Percentiles rank a stretch among this genome's conserved stretches.
These are phyloP conservation scores for Brettanomyces sp. DNA, from an alignment of 805 yeast species.

Conservation along the genomic window DNA sequence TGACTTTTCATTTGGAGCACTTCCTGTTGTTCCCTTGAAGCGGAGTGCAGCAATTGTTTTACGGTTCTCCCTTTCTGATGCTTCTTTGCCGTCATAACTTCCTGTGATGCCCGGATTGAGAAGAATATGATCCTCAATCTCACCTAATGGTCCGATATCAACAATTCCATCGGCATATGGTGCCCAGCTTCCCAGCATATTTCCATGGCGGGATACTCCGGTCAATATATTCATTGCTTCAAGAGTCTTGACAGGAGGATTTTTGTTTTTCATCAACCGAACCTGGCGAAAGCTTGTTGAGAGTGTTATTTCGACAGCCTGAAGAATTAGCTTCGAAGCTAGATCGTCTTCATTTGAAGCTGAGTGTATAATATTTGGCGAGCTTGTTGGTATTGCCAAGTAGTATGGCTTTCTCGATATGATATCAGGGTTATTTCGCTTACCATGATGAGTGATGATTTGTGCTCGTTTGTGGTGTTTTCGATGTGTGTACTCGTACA, in stretches of 20 bases:
- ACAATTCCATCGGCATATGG: conserved; percentile 61
- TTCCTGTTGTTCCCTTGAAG: conserved; percentile 46
- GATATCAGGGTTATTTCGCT: conserved; percentile 28
- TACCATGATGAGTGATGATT: background rate
- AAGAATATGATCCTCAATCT: conserved; percentile 31
- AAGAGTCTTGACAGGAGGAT: conserved; percentile 34
- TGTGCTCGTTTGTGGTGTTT: conserved; percentile 8
- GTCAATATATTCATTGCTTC: conserved; percentile 47
- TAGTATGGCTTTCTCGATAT: conserved; percentile 54
- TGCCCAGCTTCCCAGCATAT: conserved; percentile 63
- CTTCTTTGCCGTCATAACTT: conserved; percentile 4
- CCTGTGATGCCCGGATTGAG: conserved; percentile 21
- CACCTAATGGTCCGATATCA: conserved; percentile 56
- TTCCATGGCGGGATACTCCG: conserved; percentile 54
- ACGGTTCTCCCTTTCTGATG: conserved; percentile 12
- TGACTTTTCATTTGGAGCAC: conserved; percentile 29
- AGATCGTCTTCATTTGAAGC: conserved; percentile 28
- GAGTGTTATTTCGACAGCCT: conserved; percentile 47
- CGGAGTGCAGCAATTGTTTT: conserved; percentile 41
- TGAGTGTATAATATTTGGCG: conserved; percentile 58
- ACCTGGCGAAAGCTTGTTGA: conserved; percentile 34
- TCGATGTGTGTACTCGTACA: conserved; percentile 41
- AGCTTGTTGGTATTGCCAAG: conserved; percentile 56
- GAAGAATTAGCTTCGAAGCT: conserved; percentile 46
- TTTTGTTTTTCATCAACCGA: conserved; percentile 27